A percentile compares a stretch with the other conserved stretches of the same genome.
These are phyloP conservation scores for Pestalotiopsis sp. DNA, from an alignment of 2,329 filamentous ascomycete species.

Conservation along the genomic window DNA sequence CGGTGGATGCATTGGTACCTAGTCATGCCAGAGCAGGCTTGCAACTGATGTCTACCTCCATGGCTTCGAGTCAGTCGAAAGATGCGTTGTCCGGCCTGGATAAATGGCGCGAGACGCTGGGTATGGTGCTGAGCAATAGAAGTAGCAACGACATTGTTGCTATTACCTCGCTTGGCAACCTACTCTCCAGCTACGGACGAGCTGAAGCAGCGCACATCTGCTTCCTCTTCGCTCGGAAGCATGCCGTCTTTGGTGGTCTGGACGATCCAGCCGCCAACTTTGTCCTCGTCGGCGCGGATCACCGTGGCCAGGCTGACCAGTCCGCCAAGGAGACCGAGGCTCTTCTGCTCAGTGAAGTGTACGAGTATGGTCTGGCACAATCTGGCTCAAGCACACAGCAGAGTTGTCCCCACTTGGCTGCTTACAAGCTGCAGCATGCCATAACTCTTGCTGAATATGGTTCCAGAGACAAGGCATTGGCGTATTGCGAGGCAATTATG, in stretches of 20 bases:
- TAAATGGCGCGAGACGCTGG: conserved; percentile 90
- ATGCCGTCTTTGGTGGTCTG: conserved; percentile 75
- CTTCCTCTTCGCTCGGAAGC: conserved; percentile 79
- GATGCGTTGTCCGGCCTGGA: conserved; percentile 85
- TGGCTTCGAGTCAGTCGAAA: conserved; percentile 61
- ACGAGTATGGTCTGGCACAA: conserved; percentile 85
- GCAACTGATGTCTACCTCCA: conserved; percentile 82
- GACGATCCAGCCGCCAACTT: conserved; percentile 82
- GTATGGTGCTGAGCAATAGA: conserved; percentile 85
- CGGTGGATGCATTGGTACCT: conserved; percentile 92
- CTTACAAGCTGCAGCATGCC: conserved; percentile 91
- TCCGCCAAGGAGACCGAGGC: conserved; percentile 82
- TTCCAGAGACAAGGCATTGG: conserved; percentile 77
- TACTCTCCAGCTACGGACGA: conserved; percentile 84
- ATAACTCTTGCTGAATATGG: conserved; percentile 83
- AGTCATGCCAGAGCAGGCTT: conserved; percentile 89
- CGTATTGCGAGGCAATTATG: conserved; percentile 87
- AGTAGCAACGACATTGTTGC: conserved; percentile 78
- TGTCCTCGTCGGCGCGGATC: conserved; percentile 84
- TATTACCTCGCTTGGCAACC: conserved; percentile 76
- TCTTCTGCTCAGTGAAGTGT: conserved; percentile 93
- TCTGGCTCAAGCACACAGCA: conserved; percentile 57
- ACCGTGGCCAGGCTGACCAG: conserved; percentile 69
- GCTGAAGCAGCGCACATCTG: conserved; percentile 93
- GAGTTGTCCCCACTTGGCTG: conserved; percentile 78